Evolutionary conservation across 83 land plant genomes (phyloP), one percentile per base, ranked within the genome.

Genomic region (Diphasiastrum complanatum): DNA sequence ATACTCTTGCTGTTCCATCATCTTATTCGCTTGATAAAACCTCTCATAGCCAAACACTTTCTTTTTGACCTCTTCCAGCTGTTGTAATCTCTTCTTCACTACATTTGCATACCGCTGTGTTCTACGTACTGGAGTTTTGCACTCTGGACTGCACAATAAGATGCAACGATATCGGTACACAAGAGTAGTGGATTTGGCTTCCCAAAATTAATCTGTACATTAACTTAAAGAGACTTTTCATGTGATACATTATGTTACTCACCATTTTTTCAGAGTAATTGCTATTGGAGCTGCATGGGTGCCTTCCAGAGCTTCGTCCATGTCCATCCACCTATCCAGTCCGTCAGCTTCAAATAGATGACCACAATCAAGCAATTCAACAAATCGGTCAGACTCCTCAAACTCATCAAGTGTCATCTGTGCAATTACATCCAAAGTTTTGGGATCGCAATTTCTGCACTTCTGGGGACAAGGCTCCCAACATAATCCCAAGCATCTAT

Each of bases 381-480:
- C 45, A 36, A 65, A 65, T 11, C 64, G 20, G 28, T 60, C 63
- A 31, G 37, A 31, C 14, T 2, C 12, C 14, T 53, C 68, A 22
- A 38, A 20, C n/a, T 65, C 62, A 6, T 53, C 49, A 5, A 65
- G 16, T 33, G 25, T 46, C 4, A 37, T 18, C 27, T 65, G 41
- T 33, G 62, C 33, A 30, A 54, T 55, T 18, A 36, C 60, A 33
- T 65, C 68, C 23, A 65, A 16, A 1, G 63, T 65, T 19, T 52
- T 5, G 4, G 68, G 68, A 18, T 65, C 10, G 18, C 68, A 65
- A 30, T 36, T 36, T 5, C 68, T 20, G 60, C 68, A 65, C 16
- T 4, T 38, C 20, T 11, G 24, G 34, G 68, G 68, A 23, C 68
- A 65, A 51, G 68, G 68, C 35, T 65, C 68, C 4, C 68, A 61